Percentiles rank a stretch among this genome's conserved stretches.
Conservation (phyloP, 2,329 filamentous ascomycete species). For the Parasarocladium wereldwijsianum region DNA sequence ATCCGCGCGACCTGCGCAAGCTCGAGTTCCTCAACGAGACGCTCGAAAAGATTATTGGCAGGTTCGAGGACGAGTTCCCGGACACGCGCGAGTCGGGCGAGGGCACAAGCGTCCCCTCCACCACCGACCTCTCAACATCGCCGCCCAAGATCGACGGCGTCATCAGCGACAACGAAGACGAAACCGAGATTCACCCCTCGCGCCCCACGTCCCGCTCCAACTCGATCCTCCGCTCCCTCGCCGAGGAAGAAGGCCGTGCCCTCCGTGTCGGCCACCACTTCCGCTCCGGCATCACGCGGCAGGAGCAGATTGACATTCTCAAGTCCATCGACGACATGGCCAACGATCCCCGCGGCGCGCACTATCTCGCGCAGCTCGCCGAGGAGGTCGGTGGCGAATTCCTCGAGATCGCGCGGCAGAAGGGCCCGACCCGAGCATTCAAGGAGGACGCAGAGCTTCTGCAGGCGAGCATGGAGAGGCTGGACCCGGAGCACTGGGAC, state of each 20-base stretch:
- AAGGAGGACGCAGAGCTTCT: constrained; percentile 40
- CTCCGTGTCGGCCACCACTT: constrained; percentile 42
- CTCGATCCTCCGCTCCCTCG: constrained; percentile 36
- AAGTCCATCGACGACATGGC: constrained; percentile 33
- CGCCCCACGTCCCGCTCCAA: constrained; percentile 32
- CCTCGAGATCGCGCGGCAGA: constrained; percentile 36
- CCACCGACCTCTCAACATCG: constrained; percentile 9
- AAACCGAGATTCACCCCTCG: constrained; percentile 26
- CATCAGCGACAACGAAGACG: constrained; percentile 29
- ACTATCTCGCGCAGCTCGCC: constrained; percentile 45
- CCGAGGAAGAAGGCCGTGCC: constrained; percentile 41
- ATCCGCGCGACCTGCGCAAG: constrained; percentile 68
- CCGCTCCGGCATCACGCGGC: constrained; percentile 35
- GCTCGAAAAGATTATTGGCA: constrained; percentile 77
- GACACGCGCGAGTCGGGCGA: constrained; percentile 49
- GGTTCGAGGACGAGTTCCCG: constrained; percentile 93
- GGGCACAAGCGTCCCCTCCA: background rate
- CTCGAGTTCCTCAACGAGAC: constrained; percentile 81
- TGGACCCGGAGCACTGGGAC: constrained; percentile 53
- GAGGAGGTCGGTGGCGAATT: constrained; percentile 47
- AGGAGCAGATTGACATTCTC: constrained; percentile 35
- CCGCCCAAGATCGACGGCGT: constrained; percentile 16
- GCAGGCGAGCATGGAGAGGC: constrained; percentile 33
- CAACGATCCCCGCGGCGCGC: constrained; percentile 33
- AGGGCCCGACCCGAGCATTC: constrained; percentile 47